These are phyloP conservation scores for Tricholoma sp. DNA, from an alignment of 768 basidiomycete genomes.

Conservation along the genomic window DNA sequence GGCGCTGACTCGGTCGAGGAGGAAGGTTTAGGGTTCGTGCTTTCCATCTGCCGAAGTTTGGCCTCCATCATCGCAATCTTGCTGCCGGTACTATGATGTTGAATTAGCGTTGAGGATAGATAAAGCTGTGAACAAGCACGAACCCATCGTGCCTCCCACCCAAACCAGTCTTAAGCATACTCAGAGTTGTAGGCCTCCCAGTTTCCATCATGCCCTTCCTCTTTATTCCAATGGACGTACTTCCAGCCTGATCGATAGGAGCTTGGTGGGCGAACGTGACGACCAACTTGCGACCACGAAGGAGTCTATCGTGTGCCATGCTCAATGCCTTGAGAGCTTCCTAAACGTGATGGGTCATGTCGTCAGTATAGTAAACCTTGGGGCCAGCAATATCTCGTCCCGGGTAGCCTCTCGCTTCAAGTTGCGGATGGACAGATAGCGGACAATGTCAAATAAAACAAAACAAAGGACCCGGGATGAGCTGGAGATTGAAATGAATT, in stretches of 20 bases:
- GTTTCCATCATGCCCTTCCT: conserved; percentile 49
- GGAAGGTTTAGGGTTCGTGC: conserved; percentile 23
- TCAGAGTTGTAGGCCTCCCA: conserved; percentile 78
- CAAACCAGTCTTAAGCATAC: conserved; percentile 74
- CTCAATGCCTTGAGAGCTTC: conserved; percentile 78
- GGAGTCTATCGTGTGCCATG: conserved; percentile 68
- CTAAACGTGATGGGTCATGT: conserved; percentile 35
- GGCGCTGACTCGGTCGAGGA: conserved; percentile 9
- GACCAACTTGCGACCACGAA: conserved; percentile 83
- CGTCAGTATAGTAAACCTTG: conserved; percentile 10
- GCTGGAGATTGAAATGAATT: conserved; percentile 18
- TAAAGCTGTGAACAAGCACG: conserved; percentile 5
- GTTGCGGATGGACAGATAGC: conserved; percentile 5
- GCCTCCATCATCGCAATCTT: conserved; percentile 98
- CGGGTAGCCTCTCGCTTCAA: conserved; percentile 14
- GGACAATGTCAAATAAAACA: conserved; percentile 10
- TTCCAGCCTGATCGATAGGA: conserved; percentile 37
- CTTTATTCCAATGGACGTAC: conserved; percentile 17
- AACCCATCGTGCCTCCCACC: conserved; percentile 49
- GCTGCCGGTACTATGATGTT: conserved; percentile 55
- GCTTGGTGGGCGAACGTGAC: conserved; percentile 94
- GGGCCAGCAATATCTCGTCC: conserved; percentile 7
- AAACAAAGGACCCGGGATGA: conserved; percentile 44
- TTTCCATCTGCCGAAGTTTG: conserved; percentile 79
- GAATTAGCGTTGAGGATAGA: conserved; percentile 4